These are phyloP conservation scores for Microcyclospora tardicrescens DNA, from an alignment of 2,329 filamentous ascomycete species.

Conservation along the genomic window DNA sequence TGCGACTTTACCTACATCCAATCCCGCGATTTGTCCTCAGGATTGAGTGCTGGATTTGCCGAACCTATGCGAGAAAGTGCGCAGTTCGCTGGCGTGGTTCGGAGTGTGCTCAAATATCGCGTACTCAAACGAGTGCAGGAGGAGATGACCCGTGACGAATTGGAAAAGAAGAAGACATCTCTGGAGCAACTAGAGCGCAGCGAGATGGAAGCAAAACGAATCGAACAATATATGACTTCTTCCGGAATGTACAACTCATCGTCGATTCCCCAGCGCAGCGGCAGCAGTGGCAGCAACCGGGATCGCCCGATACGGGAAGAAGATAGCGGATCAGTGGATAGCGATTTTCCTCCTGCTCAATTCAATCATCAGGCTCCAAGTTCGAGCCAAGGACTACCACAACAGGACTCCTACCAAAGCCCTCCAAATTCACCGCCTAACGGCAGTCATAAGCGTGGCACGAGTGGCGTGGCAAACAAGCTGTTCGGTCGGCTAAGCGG, in stretches of 20 bases:
- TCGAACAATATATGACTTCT: conserved; percentile 79
- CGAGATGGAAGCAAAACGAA: conserved; percentile 80
- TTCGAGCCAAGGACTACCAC: conserved; percentile 57
- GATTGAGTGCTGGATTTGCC: conserved; percentile 84
- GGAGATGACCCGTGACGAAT: conserved; percentile 89
- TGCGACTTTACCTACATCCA: conserved; percentile 93
- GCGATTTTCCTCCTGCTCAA: conserved; percentile 81
- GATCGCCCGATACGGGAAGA: conserved; percentile 12
- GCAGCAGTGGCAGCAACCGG: conserved; percentile 26
- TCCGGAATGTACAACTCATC: conserved; percentile 44
- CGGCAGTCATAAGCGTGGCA: conserved; percentile 56
- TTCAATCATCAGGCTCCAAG: conserved; percentile 41
- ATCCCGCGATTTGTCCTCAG: conserved; percentile 77
- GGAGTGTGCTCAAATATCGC: conserved; percentile 75
- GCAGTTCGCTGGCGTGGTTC: conserved; percentile 90
- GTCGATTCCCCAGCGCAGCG: conserved; percentile 53
- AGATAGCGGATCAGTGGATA: conserved; percentile 84
- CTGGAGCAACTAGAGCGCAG: conserved; percentile 86
- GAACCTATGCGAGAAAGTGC: conserved; percentile 97
- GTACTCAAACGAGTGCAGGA: conserved; percentile 92
- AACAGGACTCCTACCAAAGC: conserved; percentile 19
- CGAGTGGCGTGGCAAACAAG: conserved; percentile 79
- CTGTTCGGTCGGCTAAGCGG: conserved; percentile 90
- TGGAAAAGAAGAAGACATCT: conserved; percentile 70
- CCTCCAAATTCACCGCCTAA: conserved; percentile 16